Percentiles rank a stretch among this genome's conserved stretches.
phyloP scores from a whole-genome alignment of 1,284 basidiomycete species.

The Apiotrichum montevideense region DNA sequence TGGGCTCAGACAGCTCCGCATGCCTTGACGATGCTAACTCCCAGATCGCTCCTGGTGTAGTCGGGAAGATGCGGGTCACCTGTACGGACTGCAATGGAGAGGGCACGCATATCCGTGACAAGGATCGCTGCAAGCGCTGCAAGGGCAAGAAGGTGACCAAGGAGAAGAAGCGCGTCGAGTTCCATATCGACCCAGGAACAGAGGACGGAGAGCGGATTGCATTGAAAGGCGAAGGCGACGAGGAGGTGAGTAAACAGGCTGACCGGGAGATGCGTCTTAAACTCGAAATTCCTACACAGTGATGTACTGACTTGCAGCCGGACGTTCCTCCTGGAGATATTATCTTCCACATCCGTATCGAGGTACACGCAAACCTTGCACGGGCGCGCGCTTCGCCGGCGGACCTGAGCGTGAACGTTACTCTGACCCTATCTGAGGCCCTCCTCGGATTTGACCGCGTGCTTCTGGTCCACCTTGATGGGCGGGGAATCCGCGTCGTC shows the following conservation, averaged over 20 bases:
- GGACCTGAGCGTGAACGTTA: constrained; percentile 36
- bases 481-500: constrained; percentile 70
- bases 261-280: constrained; percentile 41
- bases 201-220: constrained; percentile 76
- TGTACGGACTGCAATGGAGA: constrained; percentile 75
- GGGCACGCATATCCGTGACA: constrained; percentile 76
- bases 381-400: constrained; percentile 21
- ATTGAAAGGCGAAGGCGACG: constrained; percentile 81
- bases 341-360: constrained; percentile 69
- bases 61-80: constrained; percentile 50
- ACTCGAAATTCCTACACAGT: background rate
- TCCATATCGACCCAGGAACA: constrained; percentile 84
- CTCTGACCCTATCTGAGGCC: constrained; percentile 83
- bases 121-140: constrained; percentile 96
- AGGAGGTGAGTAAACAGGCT: constrained; percentile 57
- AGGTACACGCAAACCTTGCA: constrained; percentile 64
- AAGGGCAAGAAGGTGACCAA: constrained; percentile 78
- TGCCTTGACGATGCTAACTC: background rate
- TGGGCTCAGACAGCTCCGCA: background rate
- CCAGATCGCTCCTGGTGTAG: constrained; percentile 44
- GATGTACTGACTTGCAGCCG: constrained; percentile 52
- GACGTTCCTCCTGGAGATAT: constrained; percentile 78
- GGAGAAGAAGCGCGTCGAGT: constrained; percentile 82
- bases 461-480: constrained; percentile 80
- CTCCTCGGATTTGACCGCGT: constrained; percentile 83